Evolutionary conservation across 1,139 yeast genomes (phyloP), one percentile per base, ranked within the genome.

Genomic region (Keqinozyma sinolaborantium): DNA sequence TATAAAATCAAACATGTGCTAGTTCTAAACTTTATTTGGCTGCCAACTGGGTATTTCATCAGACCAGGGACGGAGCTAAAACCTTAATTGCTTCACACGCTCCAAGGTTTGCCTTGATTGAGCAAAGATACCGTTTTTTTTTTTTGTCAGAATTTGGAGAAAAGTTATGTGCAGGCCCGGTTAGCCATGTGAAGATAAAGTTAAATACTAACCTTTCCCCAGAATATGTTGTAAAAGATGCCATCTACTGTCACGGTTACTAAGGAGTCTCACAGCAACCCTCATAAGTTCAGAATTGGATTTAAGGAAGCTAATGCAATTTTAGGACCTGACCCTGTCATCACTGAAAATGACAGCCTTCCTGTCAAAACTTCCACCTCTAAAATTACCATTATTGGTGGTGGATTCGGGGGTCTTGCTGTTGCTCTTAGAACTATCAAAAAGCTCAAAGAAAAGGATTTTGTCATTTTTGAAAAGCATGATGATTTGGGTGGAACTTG

Each of bases 401-500:
- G 65, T 8, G 79, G 79, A 1, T 71, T 73, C 38, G 66, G 58
- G 9, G 78, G 78, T 5, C 50, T 72, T 35, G 60, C 57, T 16
- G 40, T 56, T 8, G 62, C 65, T 2, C 38, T 66, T 28, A 56
- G 51, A 38, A 52, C 53, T 32, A 50, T 51, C 31, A 56, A 56
- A 30, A 51, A 54, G 23, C 51, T 56, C 43, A 60, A 53, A 25
- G 60, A 46, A 30, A 48, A 51, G 29, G 76, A 57, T 47, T 57
- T 58, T 40, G 59, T 47, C 14, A 51, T 71, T 5, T 70, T 65
- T 38, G 79, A 73, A 37, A 64, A 64, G 39, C 73, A 66, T 36
- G 56, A 51, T 30, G 52, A 61, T 30, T 58, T 70, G 36, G 79
- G 79, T n/a, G 79, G 79, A 4, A 70, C 77, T 24, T 73, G 79